Evolutionary conservation across 164 flowering plant species (phyloP), one percentile per base, ranked within the genome.

Genomic region (Euptelea pleiosperma): DNA sequence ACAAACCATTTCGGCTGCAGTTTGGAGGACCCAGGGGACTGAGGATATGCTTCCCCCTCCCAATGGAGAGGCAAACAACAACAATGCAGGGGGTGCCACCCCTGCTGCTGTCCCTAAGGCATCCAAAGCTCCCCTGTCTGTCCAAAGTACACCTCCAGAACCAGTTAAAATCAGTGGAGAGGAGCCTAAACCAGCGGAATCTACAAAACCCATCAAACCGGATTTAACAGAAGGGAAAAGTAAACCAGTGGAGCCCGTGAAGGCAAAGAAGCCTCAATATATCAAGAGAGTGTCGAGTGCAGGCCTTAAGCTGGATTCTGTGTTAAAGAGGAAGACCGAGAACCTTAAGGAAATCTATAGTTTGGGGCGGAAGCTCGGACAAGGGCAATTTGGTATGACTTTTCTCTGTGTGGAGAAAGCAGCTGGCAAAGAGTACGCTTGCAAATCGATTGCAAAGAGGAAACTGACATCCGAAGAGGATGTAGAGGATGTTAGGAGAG

Each of bases 401-500:
- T 83, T 66, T 55, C 63, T 77, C 0, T 81, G 87, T 36, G 11
- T 72, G 0, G 81, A 77, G 71, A 86, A 86, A 63, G 72, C n/a
- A 0, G 68, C 74, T 0, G 73, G 70, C 29, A 82, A 74, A 22
- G 80, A 82, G 53, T 77, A 61, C 56, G 93, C 89, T 1, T 86
- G 89, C 60, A 83, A 85, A 61, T 65, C 93, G 1, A 86, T 83
- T 22, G 83, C 87, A 5, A 86, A 81, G 71, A 72, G 91, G 70
- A 85, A 83, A 69, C 41, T 85, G 65, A 65, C 75, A 2, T 73
- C 85, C 0, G 39, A 69, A 40, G 92, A 83, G 65, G 92, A 83
- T 50, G 82, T 83, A 64, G 92, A 86, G 71, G 89, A 86, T 71
- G 92, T 85, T 10, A 73, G 88, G 67, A 76, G 89, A 69, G 89